These are phyloP conservation scores for Solanum aculeatissimum DNA, from an alignment of 305 asterid species.

Conservation along the genomic window DNA sequence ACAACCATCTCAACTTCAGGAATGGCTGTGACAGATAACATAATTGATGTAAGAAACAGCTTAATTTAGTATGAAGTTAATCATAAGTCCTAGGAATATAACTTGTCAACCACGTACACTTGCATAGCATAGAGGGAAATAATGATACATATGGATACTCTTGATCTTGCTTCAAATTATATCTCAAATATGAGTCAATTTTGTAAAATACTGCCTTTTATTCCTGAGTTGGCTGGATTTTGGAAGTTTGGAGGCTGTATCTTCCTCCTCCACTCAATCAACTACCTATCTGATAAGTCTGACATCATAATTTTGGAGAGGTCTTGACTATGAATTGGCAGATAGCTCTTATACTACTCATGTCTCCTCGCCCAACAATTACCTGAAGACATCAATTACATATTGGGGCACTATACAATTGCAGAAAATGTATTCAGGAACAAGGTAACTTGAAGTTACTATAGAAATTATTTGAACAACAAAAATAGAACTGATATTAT, in stretches of 20 bases:
- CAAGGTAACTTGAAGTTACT: neutral
- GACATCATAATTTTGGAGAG: neutral
- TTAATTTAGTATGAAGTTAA: neutral
- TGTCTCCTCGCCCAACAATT: neutral
- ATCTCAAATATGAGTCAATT: neutral
- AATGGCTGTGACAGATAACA: neutral
- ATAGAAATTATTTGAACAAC: neutral
- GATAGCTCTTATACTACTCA: neutral
- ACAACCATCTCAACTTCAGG: neutral
- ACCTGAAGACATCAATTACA: neutral
- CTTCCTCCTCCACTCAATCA: neutral
- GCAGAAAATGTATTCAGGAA: neutral
- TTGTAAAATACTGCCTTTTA: neutral
- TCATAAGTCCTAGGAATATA: neutral
- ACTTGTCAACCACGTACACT: neutral
- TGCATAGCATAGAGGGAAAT: neutral
- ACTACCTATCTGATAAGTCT: neutral
- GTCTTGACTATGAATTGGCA: neutral
- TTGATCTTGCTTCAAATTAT: neutral
- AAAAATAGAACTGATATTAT: neutral
- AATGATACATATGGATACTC: neutral
- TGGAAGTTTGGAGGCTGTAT: neutral
- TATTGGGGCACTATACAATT: neutral
- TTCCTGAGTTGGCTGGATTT: neutral
- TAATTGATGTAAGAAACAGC: neutral